Percentiles rank a stretch among this genome's conserved stretches.
These are phyloP conservation scores for Centella asiatica DNA, from an alignment of 129 eudicot genomes.

Conservation along the genomic window DNA sequence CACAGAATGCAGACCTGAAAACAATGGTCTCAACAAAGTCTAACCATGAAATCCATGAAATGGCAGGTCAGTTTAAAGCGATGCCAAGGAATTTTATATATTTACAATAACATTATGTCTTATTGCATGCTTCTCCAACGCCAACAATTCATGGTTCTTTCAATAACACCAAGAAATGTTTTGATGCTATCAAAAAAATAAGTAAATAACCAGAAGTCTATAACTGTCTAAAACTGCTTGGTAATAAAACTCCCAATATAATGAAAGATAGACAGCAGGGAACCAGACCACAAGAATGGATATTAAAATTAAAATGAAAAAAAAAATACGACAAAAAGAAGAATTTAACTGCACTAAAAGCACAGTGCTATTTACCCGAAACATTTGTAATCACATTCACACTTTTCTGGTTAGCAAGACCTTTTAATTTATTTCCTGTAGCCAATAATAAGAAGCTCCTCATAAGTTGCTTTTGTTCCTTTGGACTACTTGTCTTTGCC, in stretches of 20 bases:
- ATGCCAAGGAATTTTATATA: background rate
- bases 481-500: slow-evolving; percentile 72
- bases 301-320: background rate
- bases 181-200: too few relatives aligned
- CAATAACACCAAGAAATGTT: background rate
- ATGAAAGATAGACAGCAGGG: background rate
- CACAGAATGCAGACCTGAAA: background rate
- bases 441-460: slow-evolving; percentile 69
- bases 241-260: background rate
- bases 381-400: slow-evolving; percentile 83
- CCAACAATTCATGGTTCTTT: background rate
- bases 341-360: background rate
- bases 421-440: slow-evolving; percentile 74
- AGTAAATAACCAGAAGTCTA: too few relatives aligned
- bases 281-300: background rate
- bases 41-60: background rate
- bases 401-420: slow-evolving; percentile 73
- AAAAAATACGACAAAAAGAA: background rate
- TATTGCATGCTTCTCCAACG: background rate
- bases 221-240: too few relatives aligned
- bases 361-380: slow-evolving; percentile 33
- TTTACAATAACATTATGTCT: background rate
- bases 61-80: background rate
- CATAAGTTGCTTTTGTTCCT: slow-evolving; percentile 95
- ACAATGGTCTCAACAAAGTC: background rate